Percentiles rank a stretch among this genome's conserved stretches.
These are phyloP conservation scores for Hypoxylon rickii DNA, from an alignment of 495 filamentous ascomycete genomes.

Conservation along the genomic window DNA sequence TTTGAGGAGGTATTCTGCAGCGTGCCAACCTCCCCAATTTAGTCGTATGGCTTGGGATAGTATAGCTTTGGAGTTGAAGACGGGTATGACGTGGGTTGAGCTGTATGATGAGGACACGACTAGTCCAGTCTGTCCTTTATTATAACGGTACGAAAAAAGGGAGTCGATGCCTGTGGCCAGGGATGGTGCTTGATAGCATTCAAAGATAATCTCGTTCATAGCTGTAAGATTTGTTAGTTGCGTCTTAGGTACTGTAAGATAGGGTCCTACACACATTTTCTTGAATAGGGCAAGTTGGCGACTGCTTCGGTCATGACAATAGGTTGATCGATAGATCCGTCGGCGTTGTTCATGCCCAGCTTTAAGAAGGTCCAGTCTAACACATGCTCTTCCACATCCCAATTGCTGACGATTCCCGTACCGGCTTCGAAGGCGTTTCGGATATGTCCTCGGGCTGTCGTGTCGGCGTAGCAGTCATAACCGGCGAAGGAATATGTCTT, in stretches of 20 bases:
- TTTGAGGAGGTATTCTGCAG: slow-evolving; percentile 86
- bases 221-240: slow-evolving; percentile 53
- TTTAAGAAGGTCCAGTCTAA: slow-evolving; percentile 93
- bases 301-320: slow-evolving; percentile 96
- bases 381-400: slow-evolving; percentile 93
- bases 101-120: slow-evolving; percentile 92
- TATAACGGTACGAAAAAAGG: slow-evolving; percentile 92
- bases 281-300: slow-evolving; percentile 82
- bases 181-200: slow-evolving; percentile 86
- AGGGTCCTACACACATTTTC: slow-evolving; percentile 70
- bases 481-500: slow-evolving; percentile 90
- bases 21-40: slow-evolving; percentile 93
- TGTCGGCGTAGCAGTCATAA: slow-evolving; percentile 89
- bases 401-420: slow-evolving; percentile 89
- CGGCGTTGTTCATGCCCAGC: slow-evolving; percentile 77
- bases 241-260: background rate
- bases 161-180: slow-evolving; percentile 94
- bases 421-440: slow-evolving; percentile 90
- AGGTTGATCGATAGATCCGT: slow-evolving; percentile 77
- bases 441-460: slow-evolving; percentile 87
- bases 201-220: slow-evolving; percentile 96
- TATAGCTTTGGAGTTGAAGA: slow-evolving; percentile 81
- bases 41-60: slow-evolving; percentile 82
- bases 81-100: slow-evolving; percentile 93
- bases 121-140: slow-evolving; percentile 83